Percentiles rank a stretch among this genome's conserved stretches.
Conservation (phyloP, 2,329 filamentous ascomycete species). For the Thielaviopsis musarum region DNA sequence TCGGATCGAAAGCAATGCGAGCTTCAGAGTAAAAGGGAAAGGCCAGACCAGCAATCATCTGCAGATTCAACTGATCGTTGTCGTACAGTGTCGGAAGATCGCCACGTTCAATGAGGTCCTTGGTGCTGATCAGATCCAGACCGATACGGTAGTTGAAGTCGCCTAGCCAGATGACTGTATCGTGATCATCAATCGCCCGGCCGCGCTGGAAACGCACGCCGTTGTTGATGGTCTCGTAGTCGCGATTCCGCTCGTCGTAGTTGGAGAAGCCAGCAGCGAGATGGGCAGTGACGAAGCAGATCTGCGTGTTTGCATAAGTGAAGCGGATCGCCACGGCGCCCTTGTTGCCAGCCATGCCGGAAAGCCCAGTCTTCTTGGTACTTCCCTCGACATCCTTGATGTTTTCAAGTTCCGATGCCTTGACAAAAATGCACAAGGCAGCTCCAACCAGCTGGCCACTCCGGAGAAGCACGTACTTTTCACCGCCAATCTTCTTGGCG, state of each 20-base stretch:
- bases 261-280: conserved; percentile 91
- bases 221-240: conserved; percentile 77
- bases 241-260: conserved; percentile 86
- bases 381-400: conserved; percentile 97
- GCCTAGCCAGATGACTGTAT: conserved; percentile 80
- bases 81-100: conserved; percentile 71
- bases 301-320: conserved; percentile 79
- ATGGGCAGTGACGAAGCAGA: conserved; percentile 95
- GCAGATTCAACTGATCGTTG: conserved; percentile 89
- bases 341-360: conserved; percentile 95
- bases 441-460: conserved; percentile 92
- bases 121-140: conserved; percentile 59
- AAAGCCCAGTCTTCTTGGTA: conserved; percentile 87
- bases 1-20: conserved; percentile 74
- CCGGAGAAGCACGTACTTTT: conserved; percentile 75
- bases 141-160: conserved; percentile 98
- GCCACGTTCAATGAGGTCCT: conserved; percentile 51
- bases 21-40: conserved; percentile 90
- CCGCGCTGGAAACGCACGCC: conserved; percentile 86
- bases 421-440: conserved; percentile 82
- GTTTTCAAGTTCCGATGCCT: conserved; percentile 53
- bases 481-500: conserved; percentile 44
- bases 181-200: conserved; percentile 79
- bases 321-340: conserved; percentile 92
- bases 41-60: conserved; percentile 83